Evolutionary conservation across 177 flowering plant species (phyloP).

Genomic region (Vitis hybrid): DNA sequence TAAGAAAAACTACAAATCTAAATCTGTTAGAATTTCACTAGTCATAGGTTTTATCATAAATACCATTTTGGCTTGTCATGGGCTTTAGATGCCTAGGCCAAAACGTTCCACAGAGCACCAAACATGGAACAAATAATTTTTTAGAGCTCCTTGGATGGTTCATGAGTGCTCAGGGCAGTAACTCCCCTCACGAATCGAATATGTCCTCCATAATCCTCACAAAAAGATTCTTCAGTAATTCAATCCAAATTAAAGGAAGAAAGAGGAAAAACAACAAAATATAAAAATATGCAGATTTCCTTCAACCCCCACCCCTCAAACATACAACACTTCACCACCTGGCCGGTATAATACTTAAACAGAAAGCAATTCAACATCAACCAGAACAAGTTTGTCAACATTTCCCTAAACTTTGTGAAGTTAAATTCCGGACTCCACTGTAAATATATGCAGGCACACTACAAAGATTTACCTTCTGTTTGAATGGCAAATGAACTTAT

Average conservation of each 20-base stretch:
- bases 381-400: not conserved
- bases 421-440: not conserved
- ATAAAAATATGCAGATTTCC: not conserved
- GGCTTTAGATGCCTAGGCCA: not conserved
- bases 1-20: no score
- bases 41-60: no score
- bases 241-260: not conserved
- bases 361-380: slow-evolving; percentile 1
- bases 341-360: not conserved
- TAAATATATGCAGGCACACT: not conserved
- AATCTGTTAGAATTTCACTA: no score
- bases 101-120: not conserved
- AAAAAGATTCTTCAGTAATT: not conserved
- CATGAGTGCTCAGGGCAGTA: no score
- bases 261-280: no score
- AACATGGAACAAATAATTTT: not conserved
- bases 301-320: not conserved
- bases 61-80: not conserved
- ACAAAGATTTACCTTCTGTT: not conserved
- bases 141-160: not conserved
- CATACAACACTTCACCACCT: not conserved
- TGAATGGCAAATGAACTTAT: no score
- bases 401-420: not conserved
- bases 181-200: not conserved
- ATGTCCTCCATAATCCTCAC: not conserved